phyloP scores from a whole-genome alignment of 352 stramenopile genomes.

The Achlya hypogyna region DNA sequence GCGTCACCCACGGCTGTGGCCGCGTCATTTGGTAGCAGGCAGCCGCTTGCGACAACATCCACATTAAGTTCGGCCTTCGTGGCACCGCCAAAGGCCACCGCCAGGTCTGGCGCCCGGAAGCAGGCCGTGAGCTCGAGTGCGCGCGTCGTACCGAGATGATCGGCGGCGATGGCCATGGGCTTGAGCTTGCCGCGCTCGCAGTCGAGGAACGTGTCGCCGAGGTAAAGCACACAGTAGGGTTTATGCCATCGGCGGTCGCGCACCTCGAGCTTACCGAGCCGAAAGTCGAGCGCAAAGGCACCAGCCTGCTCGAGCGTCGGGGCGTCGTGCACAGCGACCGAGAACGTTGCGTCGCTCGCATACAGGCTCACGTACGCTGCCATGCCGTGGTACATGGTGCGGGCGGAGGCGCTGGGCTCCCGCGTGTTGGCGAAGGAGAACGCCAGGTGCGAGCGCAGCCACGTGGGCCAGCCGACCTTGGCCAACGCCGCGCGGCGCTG shows the following conservation, averaged over 20 bases:
- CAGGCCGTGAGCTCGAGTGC: conserved; percentile 53
- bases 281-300: neutral
- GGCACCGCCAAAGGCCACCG: neutral
- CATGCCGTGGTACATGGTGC: conserved; percentile 6
- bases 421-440: conserved; percentile 8
- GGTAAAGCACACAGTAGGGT: conserved; percentile 57
- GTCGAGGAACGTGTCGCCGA: conserved; percentile 76
- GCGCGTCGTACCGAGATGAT: conserved; percentile 54
- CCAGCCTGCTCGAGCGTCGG: conserved; percentile 4
- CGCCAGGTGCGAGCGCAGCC: conserved; percentile 7
- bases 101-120: conserved; percentile 43
- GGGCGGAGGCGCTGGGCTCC: neutral
- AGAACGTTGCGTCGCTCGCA: neutral
- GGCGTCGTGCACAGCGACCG: neutral
- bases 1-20: neutral
- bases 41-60: conserved; percentile 1
- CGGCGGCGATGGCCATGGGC: conserved; percentile 53
- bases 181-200: conserved; percentile 68
- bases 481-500: neutral
- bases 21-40: conserved; percentile 7
- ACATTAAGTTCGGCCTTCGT: neutral
- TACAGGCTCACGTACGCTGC: conserved; percentile 9
- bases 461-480: conserved; percentile 14
- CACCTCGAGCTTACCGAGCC: neutral
- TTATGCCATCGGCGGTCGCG: conserved; percentile 12